Base-by-base conservation (phyloP, 2,329 filamentous ascomycete species). In the Diaporthe amygdali region DNA sequence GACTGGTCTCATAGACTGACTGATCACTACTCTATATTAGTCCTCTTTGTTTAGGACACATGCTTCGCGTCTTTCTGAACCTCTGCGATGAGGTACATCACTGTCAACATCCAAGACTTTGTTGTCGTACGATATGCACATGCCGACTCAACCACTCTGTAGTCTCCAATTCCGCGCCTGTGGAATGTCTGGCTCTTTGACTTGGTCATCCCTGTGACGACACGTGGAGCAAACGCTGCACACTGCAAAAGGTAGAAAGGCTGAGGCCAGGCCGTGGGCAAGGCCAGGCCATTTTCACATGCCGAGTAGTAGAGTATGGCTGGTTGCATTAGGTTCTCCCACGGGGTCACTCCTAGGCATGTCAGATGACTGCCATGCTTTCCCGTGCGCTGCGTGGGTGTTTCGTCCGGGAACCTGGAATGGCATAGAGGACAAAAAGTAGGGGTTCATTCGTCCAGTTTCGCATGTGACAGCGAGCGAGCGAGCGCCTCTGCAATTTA, bases 391-490 rank as follows among this genome's bases (percentile, higher is more conserved):
- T 47, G 59, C 59, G 30, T 64, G 30, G 59, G 30, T 34, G 27
- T 61, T 49, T 63, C 44, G 39, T n/a, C 49, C 25, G 51, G 30
- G 66, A 54, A 55, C 51, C 30, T 51, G 41, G 41, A 41, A 37
- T 51, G 25, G 46, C 34, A 9, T n/a, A 25, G 44, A n/a, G 56
- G 59, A 47, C 25, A 27, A 32, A 25, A 30, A 44, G n/a, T 63
- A 63, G 59, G 59, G 59, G 59, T 63, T 47, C 59, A 47, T 34
- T 20, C 20, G 14, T 32, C 12, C 14, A n/a, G 44, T 70, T 56
- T 72, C 61, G 59, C 71, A 72, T 72, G 71, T 72, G 68, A 72
- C 69, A 72, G 39, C 14, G 22, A 30, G 15, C 15, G 56, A 14
- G 41, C 56, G 56, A 22, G 39, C 56, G 39, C 56, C 15, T 47